A percentile compares a stretch with the other conserved stretches of the same genome.
Evolutionary conservation across 2,329 filamentous ascomycete genomes (phyloP).

Genomic region (Fusarium multiceps): DNA sequence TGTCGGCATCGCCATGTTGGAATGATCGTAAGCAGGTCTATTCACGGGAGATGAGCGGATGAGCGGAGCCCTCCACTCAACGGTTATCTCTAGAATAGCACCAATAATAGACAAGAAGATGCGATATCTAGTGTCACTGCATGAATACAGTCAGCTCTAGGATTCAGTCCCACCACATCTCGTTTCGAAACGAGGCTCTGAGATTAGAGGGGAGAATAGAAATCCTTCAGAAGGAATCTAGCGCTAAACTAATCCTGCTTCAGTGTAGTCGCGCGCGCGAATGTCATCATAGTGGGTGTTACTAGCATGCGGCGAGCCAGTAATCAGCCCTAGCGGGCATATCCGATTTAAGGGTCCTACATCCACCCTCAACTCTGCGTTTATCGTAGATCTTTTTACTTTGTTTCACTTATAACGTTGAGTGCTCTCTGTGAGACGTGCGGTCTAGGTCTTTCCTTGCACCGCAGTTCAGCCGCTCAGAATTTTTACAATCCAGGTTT

Average conservation of each 20-base stretch:
- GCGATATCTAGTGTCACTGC: rapidly evolving
- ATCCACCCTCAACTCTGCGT: background rate
- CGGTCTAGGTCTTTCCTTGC: background rate
- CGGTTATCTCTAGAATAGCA: background rate
- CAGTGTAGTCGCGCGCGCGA: background rate
- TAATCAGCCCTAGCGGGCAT: background rate
- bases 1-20: background rate
- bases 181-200: background rate
- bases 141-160: background rate
- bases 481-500: background rate
- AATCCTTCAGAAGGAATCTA: background rate
- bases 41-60: background rate
- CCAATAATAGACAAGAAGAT: rapidly evolving
- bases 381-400: background rate
- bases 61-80: background rate
- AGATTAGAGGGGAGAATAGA: background rate
- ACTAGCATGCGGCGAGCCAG: background rate
- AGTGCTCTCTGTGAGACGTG: background rate
- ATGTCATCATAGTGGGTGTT: background rate
- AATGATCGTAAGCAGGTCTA: background rate
- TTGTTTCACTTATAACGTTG: background rate
- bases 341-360: background rate
- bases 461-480: background rate
- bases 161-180: background rate
- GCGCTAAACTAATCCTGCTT: background rate